Evolutionary conservation across 2,329 filamentous ascomycete genomes (phyloP).

Genomic region (Herpotrichia juniperi): DNA sequence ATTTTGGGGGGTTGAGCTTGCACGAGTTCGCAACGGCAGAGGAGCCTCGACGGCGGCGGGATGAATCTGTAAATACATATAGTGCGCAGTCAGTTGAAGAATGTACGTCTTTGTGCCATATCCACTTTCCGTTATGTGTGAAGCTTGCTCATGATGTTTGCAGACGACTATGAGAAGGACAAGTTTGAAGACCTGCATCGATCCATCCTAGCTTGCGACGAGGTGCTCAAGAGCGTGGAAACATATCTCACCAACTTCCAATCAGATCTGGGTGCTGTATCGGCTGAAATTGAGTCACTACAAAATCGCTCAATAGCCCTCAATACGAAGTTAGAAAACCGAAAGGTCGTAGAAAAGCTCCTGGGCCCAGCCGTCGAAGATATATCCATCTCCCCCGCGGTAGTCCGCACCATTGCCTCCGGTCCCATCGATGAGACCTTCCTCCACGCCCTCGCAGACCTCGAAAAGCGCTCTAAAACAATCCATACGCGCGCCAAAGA

Average conservation of each 20-base stretch:
- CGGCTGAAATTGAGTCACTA: slow-evolving; percentile 91
- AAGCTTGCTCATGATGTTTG: slow-evolving; percentile 36
- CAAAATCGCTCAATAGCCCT: slow-evolving; percentile 84
- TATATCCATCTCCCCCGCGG: slow-evolving; percentile 81
- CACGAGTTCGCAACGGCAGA: slow-evolving; percentile 66
- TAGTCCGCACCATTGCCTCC: slow-evolving; percentile 85
- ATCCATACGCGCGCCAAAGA: slow-evolving; percentile 72
- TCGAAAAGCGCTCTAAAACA: slow-evolving; percentile 77
- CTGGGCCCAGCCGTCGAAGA: slow-evolving; percentile 90
- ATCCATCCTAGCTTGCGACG: slow-evolving; percentile 88
- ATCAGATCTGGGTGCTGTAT: slow-evolving; percentile 88
- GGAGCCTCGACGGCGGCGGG: slow-evolving; percentile 35
- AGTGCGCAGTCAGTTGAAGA: slow-evolving; percentile 71
- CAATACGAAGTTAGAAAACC: slow-evolving; percentile 84
- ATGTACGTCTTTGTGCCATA: slow-evolving; percentile 66
- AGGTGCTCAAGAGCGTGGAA: slow-evolving; percentile 91
- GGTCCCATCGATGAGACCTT: slow-evolving; percentile 90
- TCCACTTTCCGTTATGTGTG: slow-evolving; percentile 20
- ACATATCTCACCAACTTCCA: slow-evolving; percentile 91
- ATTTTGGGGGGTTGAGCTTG: slow-evolving; percentile 80
- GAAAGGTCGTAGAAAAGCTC: slow-evolving; percentile 85
- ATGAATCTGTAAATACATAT: slow-evolving; percentile 53
- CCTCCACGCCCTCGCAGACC: slow-evolving; percentile 79
- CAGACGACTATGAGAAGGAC: slow-evolving; percentile 78
- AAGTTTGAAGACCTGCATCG: slow-evolving; percentile 90